phyloP scores from a whole-genome alignment of 73 alveolate species.

The Tetrahymena borealis region DNA sequence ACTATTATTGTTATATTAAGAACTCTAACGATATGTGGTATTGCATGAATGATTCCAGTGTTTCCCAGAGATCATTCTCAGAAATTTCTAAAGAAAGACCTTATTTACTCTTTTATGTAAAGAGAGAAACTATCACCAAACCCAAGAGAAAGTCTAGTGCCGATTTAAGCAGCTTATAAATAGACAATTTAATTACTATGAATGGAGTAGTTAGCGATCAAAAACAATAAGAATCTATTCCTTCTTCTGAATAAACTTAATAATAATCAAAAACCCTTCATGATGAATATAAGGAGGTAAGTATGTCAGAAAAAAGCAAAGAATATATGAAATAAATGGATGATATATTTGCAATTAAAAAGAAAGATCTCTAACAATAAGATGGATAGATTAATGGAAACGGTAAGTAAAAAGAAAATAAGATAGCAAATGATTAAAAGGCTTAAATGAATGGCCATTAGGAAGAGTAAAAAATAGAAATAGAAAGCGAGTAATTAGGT shows the following conservation, averaged over 20 bases:
- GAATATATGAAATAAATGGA: background rate
- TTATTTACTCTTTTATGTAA: background rate
- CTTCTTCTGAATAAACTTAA: background rate
- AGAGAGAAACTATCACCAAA: background rate
- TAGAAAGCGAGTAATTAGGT: too few species aligned
- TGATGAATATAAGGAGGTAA: background rate
- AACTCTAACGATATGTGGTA: slow-evolving; percentile 48
- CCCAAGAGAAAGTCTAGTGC: background rate
- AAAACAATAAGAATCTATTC: too few species aligned
- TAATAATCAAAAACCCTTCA: background rate
- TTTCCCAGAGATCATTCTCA: slow-evolving; percentile 15
- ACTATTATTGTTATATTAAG: slow-evolving; percentile 51
- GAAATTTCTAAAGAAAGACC: background rate
- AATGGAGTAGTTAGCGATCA: background rate
- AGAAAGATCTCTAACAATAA: background rate
- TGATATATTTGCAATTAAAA: background rate
- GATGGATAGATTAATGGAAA: background rate
- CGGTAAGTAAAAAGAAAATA: background rate
- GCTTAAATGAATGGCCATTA: background rate
- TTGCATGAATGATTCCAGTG: slow-evolving; percentile 40
- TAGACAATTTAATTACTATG: too few species aligned
- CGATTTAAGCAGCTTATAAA: background rate
- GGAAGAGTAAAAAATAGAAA: too few species aligned
- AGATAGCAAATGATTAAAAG: background rate
- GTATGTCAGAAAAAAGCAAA: background rate